A percentile compares a stretch with the other conserved stretches of the same genome.
Evolutionary conservation across 768 basidiomycete species (phyloP).

Genomic region (Calocybe gangraenosa): DNA sequence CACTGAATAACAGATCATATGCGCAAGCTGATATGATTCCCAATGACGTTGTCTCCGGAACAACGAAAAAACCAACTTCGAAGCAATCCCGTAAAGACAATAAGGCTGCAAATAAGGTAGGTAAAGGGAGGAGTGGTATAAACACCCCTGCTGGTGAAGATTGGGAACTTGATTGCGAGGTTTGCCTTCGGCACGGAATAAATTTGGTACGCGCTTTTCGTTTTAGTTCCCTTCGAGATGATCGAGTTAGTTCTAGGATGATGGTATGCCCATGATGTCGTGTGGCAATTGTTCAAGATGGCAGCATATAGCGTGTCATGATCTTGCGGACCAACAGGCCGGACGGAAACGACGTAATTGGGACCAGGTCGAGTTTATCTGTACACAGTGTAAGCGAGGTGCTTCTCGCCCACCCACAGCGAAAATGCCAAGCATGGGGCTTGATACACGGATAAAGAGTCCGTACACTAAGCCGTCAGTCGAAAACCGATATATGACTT

Average conservation of each 20-base stretch:
- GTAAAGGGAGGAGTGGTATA: constrained; percentile 28
- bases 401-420: constrained; percentile 3
- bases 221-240: neutral
- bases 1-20: neutral
- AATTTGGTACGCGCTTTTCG: constrained; percentile 55
- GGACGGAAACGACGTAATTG: constrained; percentile 75
- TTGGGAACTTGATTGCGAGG: constrained; percentile 88
- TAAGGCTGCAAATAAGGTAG: neutral
- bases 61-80: constrained; percentile 1
- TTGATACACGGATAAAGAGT: constrained; percentile 5
- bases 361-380: constrained; percentile 82
- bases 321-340: constrained; percentile 57
- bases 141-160: constrained; percentile 56
- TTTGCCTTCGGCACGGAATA: constrained; percentile 68
- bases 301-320: constrained; percentile 90
- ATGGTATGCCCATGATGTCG: constrained; percentile 72
- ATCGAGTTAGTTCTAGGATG: constrained; percentile 51
- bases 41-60: neutral
- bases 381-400: constrained; percentile 51
- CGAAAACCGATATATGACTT: constrained; percentile 3
- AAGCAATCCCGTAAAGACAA: constrained; percentile 8
- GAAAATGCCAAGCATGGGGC: constrained; percentile 16
- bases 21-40: constrained; percentile 8
- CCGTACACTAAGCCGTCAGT: constrained; percentile 9
- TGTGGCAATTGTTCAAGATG: constrained; percentile 81